A percentile compares a stretch with the other conserved stretches of the same genome.
These are phyloP conservation scores for Amanita rubescens DNA, from an alignment of 768 basidiomycete genomes.

Conservation along the genomic window DNA sequence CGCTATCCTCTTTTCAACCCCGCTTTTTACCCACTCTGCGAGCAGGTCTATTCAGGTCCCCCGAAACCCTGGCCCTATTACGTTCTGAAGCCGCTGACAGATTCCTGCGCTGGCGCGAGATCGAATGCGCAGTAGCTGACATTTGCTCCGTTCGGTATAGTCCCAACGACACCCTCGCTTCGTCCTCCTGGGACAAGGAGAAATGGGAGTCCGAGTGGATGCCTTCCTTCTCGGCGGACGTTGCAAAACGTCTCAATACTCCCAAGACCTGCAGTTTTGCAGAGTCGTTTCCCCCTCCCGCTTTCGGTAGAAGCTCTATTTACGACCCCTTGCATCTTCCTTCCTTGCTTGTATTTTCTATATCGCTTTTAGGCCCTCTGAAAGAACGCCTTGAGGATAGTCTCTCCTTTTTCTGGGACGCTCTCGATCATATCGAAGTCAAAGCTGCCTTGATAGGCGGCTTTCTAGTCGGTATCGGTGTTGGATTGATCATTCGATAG, in stretches of 20 bases:
- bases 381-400: conserved; percentile 5
- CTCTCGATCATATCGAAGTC: conserved; percentile 20
- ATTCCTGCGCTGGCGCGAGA: conserved; percentile 67
- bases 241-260: conserved; percentile 36
- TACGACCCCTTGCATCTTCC: conserved; percentile 66
- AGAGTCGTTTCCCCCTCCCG: not conserved
- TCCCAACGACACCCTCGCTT: not conserved
- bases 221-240: conserved; percentile 50
- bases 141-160: conserved; percentile 17
- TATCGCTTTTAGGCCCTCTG: conserved; percentile 51
- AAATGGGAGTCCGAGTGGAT: conserved; percentile 67
- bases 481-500: conserved; percentile 15
- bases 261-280: conserved; percentile 3
- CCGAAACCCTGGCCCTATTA: conserved; percentile 48
- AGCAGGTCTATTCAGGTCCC: conserved; percentile 54
- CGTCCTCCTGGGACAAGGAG: conserved; percentile 46
- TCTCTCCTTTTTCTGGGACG: conserved; percentile 8
- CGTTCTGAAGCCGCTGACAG: conserved; percentile 62
- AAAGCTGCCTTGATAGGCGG: conserved; percentile 29
- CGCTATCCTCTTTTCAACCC: conserved; percentile 50
- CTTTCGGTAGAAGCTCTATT: conserved; percentile 8
- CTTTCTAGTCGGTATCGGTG: conserved; percentile 32
- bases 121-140: conserved; percentile 47
- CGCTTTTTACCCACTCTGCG: conserved; percentile 44
- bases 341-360: conserved; percentile 50